phyloP scores from a whole-genome alignment of 1,139 yeast species.

The Lodderomyces theae region DNA sequence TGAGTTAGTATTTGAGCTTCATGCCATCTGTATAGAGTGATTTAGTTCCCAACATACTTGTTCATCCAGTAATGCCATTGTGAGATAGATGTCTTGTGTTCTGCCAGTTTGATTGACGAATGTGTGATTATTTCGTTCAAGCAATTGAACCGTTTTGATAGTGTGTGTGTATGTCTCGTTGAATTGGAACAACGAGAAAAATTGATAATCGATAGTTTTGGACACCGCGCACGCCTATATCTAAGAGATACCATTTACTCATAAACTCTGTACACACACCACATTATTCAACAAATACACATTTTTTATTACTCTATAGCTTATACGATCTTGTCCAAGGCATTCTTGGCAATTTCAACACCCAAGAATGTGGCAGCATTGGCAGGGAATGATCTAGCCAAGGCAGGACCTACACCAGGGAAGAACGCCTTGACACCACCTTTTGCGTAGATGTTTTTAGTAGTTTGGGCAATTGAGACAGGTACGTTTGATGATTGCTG shows the following conservation, averaged over 20 bases:
- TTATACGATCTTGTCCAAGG: conserved; percentile 41
- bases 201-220: not conserved
- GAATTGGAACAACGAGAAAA: conserved; percentile 1
- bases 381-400: conserved; percentile 94
- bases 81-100: conserved; percentile 19
- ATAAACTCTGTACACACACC: not conserved
- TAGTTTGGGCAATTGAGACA: conserved; percentile 63
- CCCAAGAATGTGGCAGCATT: conserved; percentile 97
- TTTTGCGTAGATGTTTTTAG: conserved; percentile 57
- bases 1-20: conserved; percentile 10
- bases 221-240: not conserved
- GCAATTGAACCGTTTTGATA: too few species aligned
- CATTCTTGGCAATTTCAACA: conserved; percentile 80
- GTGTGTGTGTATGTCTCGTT: too few species aligned
- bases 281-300: not conserved
- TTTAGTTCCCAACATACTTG: conserved; percentile 33
- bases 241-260: too few species aligned
- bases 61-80: conserved; percentile 47
- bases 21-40: too few species aligned
- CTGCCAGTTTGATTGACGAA: too few species aligned
- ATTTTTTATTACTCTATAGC: not conserved
- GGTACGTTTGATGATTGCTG: conserved; percentile 65
- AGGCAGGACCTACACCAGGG: conserved; percentile 97
- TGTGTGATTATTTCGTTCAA: not conserved
- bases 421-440: conserved; percentile 91